A percentile compares a stretch with the other conserved stretches of the same genome.
Conservation (phyloP, 2,329 filamentous ascomycete genomes). For the Apiospora arundinis region DNA sequence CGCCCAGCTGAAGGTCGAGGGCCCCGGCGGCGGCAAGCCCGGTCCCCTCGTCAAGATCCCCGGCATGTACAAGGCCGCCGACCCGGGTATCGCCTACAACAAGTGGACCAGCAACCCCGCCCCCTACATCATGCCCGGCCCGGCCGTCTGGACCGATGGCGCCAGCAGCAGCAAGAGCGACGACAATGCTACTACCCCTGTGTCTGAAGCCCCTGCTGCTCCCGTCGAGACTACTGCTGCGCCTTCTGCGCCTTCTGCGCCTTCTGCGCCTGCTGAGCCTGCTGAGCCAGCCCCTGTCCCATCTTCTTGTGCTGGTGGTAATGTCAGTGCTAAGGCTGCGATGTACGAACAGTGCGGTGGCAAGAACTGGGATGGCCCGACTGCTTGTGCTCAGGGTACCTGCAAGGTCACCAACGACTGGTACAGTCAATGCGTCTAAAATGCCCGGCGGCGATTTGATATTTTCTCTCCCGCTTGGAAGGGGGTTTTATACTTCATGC, state of each 20-base stretch:
- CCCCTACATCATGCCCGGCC: conserved; percentile 24
- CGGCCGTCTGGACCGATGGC: conserved; percentile 23
- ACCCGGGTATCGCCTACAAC: conserved; percentile 26
- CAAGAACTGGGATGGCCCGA: conserved; percentile 35
- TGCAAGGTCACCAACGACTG: conserved; percentile 37
- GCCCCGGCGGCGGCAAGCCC: conserved; percentile 45
- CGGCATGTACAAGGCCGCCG: conserved; percentile 38
- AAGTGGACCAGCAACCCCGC: conserved; percentile 24
- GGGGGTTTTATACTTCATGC: too few relatives aligned
- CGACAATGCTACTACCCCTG: neutral
- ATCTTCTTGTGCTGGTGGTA: neutral
- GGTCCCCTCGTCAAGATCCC: conserved; percentile 48
- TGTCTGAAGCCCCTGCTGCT: neutral
- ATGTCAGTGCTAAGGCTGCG: conserved; percentile 20
- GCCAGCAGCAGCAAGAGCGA: neutral
- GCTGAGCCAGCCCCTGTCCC: too few relatives aligned
- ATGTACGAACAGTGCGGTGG: conserved; percentile 36
- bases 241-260: neutral
- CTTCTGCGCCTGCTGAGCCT: neutral
- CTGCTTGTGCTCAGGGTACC: conserved; percentile 36
- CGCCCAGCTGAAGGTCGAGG: conserved; percentile 48
- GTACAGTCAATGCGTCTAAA: conserved; percentile 36
- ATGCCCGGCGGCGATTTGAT: neutral
- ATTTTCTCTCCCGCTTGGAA: too few relatives aligned
- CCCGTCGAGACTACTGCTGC: neutral